Percentiles rank a stretch among this genome's conserved stretches.
These are phyloP conservation scores for Penicillium ucsense DNA, from an alignment of 495 filamentous ascomycete genomes.

Conservation along the genomic window DNA sequence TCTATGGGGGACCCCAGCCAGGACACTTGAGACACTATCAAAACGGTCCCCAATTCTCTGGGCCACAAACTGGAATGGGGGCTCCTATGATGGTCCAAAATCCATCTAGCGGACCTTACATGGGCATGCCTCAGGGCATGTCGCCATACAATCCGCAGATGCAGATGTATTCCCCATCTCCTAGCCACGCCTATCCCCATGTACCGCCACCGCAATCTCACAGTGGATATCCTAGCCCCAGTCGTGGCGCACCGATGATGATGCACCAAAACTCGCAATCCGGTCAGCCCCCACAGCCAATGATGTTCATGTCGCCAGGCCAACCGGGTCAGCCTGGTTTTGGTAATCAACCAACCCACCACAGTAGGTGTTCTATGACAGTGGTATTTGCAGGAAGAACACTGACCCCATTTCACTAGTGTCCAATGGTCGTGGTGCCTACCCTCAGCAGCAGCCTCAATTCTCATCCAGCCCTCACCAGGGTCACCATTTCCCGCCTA, in stretches of 20 bases:
- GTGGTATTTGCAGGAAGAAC: neutral
- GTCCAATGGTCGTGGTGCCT: slow-evolving; percentile 48
- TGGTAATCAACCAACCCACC: slow-evolving; percentile 49
- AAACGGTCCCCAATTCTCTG: slow-evolving; percentile 55
- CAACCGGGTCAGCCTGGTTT: slow-evolving; percentile 61
- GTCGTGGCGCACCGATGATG: slow-evolving; percentile 71
- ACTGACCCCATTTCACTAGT: slow-evolving; percentile 24
- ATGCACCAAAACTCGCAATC: slow-evolving; percentile 73
- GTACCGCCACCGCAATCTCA: slow-evolving; percentile 54
- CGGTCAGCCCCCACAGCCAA: slow-evolving; percentile 48
- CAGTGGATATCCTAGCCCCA: slow-evolving; percentile 77
- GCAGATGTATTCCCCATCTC: slow-evolving; percentile 64
- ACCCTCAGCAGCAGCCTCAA: slow-evolving; percentile 49
- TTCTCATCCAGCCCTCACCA: slow-evolving; percentile 58
- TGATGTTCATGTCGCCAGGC: slow-evolving; percentile 59
- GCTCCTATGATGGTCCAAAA: slow-evolving; percentile 78
- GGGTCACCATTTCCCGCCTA: slow-evolving; percentile 53
- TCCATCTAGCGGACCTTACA: slow-evolving; percentile 48
- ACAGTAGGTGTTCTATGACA: slow-evolving; percentile 46
- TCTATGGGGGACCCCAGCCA: slow-evolving; percentile 42
- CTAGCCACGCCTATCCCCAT: slow-evolving; percentile 56
- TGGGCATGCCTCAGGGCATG: slow-evolving; percentile 46
- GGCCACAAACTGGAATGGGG: slow-evolving; percentile 53
- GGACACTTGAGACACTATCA: slow-evolving; percentile 33
- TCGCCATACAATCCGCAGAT: slow-evolving; percentile 55